Conservation (phyloP, 2,329 filamentous ascomycete species). For the Fusarium sublunatum region DNA sequence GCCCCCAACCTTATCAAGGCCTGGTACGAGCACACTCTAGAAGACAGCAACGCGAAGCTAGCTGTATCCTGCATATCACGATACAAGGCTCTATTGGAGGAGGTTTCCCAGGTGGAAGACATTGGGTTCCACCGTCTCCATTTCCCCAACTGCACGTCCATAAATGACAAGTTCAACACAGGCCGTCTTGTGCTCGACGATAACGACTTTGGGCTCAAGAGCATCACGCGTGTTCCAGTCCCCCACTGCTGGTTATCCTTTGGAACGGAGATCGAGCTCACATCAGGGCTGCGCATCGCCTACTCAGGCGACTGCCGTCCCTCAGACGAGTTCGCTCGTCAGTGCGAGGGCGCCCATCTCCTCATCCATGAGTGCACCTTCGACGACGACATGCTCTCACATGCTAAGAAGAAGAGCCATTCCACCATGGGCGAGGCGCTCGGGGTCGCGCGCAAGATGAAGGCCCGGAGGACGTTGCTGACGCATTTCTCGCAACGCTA, state of each 20-base stretch:
- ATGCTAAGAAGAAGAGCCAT: conserved; percentile 90
- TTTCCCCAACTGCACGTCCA: conserved; percentile 48
- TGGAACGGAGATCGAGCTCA: conserved; percentile 81
- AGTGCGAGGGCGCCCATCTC: conserved; percentile 81
- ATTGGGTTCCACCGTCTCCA: conserved; percentile 71
- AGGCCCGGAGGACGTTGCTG: conserved; percentile 80
- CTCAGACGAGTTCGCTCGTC: conserved; percentile 72
- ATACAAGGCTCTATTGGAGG: conserved; percentile 81
- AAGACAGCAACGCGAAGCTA: conserved; percentile 59
- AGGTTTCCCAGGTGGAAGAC: conserved; percentile 83
- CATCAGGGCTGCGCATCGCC: conserved; percentile 83
- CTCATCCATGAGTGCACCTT: conserved; percentile 97
- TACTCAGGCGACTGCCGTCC: conserved; percentile 97
- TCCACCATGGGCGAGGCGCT: conserved; percentile 89
- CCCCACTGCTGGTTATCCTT: conserved; percentile 83
- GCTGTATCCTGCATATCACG: conserved; percentile 75
- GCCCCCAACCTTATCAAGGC: conserved; percentile 82
- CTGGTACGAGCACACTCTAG: conserved; percentile 72
- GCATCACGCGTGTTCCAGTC: conserved; percentile 75
- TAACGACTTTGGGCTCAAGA: conserved; percentile 68
- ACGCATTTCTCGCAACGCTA: conserved; percentile 98
- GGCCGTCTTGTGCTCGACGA: conserved; percentile 56
- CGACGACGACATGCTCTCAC: conserved; percentile 81
- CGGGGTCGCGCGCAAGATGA: conserved; percentile 79
- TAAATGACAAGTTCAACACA: conserved; percentile 40